phyloP scores from a whole-genome alignment of 1,284 basidiomycete genomes.

The Pseudozyma pruni region DNA sequence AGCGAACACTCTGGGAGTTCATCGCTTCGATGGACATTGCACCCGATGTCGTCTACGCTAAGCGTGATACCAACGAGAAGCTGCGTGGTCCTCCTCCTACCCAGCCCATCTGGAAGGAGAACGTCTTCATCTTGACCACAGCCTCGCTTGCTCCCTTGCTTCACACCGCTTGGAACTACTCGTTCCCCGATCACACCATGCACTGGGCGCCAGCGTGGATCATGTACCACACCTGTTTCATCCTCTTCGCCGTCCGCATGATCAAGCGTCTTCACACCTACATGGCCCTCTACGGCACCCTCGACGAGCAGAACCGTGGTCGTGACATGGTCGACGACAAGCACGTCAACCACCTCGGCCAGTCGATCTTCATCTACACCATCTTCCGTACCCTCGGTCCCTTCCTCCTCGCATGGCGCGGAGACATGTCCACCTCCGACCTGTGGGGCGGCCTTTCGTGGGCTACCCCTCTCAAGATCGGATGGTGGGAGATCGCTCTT shows the following conservation, averaged over 20 bases:
- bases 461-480: slow-evolving; percentile 59
- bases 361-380: slow-evolving; percentile 64
- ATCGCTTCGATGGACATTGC: slow-evolving; percentile 54
- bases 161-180: slow-evolving; percentile 51
- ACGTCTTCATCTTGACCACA: slow-evolving; percentile 55
- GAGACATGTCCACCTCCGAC: slow-evolving; percentile 57
- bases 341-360: slow-evolving; percentile 63
- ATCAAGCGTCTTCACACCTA: slow-evolving; percentile 55
- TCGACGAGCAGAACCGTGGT: slow-evolving; percentile 64
- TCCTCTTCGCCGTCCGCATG: slow-evolving; percentile 51
- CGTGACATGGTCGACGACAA: slow-evolving; percentile 63
- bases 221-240: slow-evolving; percentile 57
- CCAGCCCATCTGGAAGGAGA: slow-evolving; percentile 56
- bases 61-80: slow-evolving; percentile 33
- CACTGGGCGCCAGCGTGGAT: slow-evolving; percentile 59
- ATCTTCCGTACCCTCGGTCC: slow-evolving; percentile 60
- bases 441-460: slow-evolving; percentile 51
- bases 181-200: slow-evolving; percentile 54
- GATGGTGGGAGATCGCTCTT: slow-evolving; percentile 58
- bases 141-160: slow-evolving; percentile 46
- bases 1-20: slow-evolving; percentile 59
- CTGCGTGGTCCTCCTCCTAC: slow-evolving; percentile 54
- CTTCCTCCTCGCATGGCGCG: slow-evolving; percentile 59
- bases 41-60: slow-evolving; percentile 51
- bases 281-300: slow-evolving; percentile 56